A percentile compares a stretch with the other conserved stretches of the same genome.
These are phyloP conservation scores for Carallia brachiata DNA, from an alignment of 345 rosid genomes.

Conservation along the genomic window DNA sequence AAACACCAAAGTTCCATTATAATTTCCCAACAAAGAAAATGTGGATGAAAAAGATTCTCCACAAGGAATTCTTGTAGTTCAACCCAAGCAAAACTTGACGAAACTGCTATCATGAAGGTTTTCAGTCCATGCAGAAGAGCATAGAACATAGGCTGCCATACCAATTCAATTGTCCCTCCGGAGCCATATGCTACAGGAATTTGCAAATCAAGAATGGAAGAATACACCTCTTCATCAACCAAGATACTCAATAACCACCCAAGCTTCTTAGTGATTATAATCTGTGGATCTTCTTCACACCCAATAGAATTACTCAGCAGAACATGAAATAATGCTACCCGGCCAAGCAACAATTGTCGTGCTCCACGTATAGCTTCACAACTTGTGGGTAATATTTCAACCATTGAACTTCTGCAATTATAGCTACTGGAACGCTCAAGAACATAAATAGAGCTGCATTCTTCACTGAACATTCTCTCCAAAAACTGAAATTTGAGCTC, in stretches of 20 bases:
- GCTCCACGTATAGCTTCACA: conserved; percentile 38
- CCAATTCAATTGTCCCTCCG: conserved; percentile 43
- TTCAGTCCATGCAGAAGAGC: conserved; percentile 63
- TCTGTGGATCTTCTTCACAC: conserved; percentile 49
- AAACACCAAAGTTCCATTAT: conserved; percentile 86
- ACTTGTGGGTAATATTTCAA: conserved; percentile 48
- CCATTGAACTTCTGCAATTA: conserved; percentile 30
- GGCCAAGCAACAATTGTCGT: conserved; percentile 45
- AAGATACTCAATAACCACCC: conserved; percentile 61
- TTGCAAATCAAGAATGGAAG: conserved; percentile 58
- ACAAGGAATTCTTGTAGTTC: conserved; percentile 60
- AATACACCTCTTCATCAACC: conserved; percentile 60
- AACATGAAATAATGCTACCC: conserved; percentile 49
- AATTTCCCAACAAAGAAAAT: conserved; percentile 76
- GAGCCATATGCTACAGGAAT: conserved; percentile 55
- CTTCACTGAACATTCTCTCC: conserved; percentile 53
- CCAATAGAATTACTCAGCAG: conserved; percentile 54
- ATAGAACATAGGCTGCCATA: conserved; percentile 71
- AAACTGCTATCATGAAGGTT: conserved; percentile 59
- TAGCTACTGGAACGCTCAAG: conserved; percentile 25
- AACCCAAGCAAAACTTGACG: conserved; percentile 63
- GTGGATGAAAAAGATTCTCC: conserved; percentile 81
- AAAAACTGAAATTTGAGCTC: conserved; percentile 59
- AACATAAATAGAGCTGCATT: conserved; percentile 26
- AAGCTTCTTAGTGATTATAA: conserved; percentile 52